Conservation (phyloP, 768 basidiomycete genomes). For the Boletus pseudopeckii region DNA sequence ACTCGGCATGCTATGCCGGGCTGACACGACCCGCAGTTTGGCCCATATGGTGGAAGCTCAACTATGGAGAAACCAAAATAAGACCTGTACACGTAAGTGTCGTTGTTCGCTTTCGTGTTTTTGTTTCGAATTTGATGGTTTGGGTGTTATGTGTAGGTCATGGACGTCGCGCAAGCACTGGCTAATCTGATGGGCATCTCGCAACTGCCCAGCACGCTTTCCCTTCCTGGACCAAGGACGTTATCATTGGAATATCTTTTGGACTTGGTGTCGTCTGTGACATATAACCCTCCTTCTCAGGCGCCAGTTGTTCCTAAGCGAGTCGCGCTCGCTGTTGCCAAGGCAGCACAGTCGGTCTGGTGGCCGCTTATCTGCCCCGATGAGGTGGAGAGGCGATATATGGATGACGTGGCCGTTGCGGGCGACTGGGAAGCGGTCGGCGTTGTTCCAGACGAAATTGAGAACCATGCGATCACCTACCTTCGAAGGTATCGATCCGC, state of each 20-base stretch:
- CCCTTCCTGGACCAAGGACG: conserved; percentile 85
- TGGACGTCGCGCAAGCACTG: conserved; percentile 92
- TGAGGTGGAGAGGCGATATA: conserved; percentile 82
- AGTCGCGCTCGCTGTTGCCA: conserved; percentile 62
- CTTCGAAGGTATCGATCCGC: conserved; percentile 85
- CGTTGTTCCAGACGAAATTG: conserved; percentile 78
- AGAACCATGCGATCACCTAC: conserved; percentile 85
- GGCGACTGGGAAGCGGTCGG: conserved; percentile 86
- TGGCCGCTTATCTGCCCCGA: conserved; percentile 93
- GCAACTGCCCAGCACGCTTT: conserved; percentile 62
- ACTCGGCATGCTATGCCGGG: conserved; percentile 5
- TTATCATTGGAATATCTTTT: conserved; percentile 80
- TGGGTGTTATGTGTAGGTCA: conserved; percentile 49
- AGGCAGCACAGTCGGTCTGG: conserved; percentile 65
- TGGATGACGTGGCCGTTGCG: conserved; percentile 70
- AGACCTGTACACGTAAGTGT: conserved; percentile 85
- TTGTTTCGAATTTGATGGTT: conserved; percentile 12
- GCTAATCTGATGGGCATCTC: conserved; percentile 68
- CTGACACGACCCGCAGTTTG: conserved; percentile 46
- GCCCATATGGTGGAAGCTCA: conserved; percentile 93
- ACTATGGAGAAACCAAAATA: conserved; percentile 80
- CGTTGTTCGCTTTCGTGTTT: conserved; percentile 19
- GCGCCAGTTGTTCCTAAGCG: conserved; percentile 76
- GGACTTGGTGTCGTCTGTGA: conserved; percentile 74
- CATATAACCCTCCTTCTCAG: conserved; percentile 67